Base-by-base conservation (phyloP, 306 rosid species). In the Cucurbita moschata region DNA sequence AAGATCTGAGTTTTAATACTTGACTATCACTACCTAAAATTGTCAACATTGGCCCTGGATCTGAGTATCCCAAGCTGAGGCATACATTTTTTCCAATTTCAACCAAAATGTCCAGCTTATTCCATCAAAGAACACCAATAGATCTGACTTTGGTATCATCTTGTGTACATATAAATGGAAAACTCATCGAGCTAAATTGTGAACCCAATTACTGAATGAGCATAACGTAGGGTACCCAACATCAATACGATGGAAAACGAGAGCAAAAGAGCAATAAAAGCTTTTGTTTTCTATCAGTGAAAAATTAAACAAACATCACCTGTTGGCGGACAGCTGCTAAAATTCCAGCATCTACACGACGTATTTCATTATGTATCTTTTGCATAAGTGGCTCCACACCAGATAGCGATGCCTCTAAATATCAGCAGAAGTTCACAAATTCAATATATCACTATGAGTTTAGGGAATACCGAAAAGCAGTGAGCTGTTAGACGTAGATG, bases 331-430 rank as follows among this genome's bases (percentile, higher is more conserved):
- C 97, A 18, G 99, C 97, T 10, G 92, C 83, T 67, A 94, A 78
- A 62, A 94, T 94, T 71, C 93, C 99, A 50, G 95, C 88, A 86
- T 94, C 99, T 23, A 94, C 97, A 0, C 87, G 91, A 60, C 90
- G 92, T 86, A 94, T 94, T 88, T 94, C 99, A 79, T 78, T 79
- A 77, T 94, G 97, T 56, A 94, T 91, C 84, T 94, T 91, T 75
- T 94, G 99, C 99, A 94, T 94, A 11, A 94, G 90, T 46, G 96
- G 99, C 76, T 94, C 99, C 7, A 94, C 99, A 30, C 97, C 99
- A 18, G 96, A 83, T 5, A 94, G 70, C 58, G 99, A 94, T 39
- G 84, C 91, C 89, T 94, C 99, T 91, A 86, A 26, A 78, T 12
- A 76, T 46, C 47, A 51, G 10, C 73, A 60, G 55, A 74, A 69